These are phyloP conservation scores for Botryotinia convoluta DNA, from an alignment of 2,329 filamentous ascomycete species.

Conservation along the genomic window DNA sequence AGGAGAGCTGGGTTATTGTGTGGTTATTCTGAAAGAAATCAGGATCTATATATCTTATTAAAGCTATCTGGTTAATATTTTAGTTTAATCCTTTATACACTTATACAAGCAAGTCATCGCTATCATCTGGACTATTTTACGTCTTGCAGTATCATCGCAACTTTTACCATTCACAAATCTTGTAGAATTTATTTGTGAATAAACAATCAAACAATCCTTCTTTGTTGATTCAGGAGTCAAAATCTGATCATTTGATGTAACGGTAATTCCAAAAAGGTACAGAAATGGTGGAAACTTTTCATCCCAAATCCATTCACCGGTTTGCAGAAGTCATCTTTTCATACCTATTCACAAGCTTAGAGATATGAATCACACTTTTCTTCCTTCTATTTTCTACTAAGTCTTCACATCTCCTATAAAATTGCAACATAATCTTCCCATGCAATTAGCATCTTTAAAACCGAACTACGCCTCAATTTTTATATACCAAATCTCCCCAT, in stretches of 20 bases:
- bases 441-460: not conserved
- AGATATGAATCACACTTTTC: not conserved
- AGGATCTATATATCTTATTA: not conserved
- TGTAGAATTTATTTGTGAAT: not conserved
- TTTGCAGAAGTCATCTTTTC: not conserved
- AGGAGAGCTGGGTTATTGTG: not conserved
- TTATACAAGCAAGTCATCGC: not conserved
- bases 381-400: not conserved
- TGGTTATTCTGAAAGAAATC: not conserved
- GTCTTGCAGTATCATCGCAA: not conserved
- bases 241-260: not conserved
- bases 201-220: not conserved
- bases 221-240: not conserved
- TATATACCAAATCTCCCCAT: not conserved
- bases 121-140: not conserved
- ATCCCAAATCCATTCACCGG: not conserved
- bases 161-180: not conserved
- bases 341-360: not conserved
- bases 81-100: not conserved
- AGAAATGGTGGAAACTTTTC: not conserved
- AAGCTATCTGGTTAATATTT: not conserved
- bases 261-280: accelerated
- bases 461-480: not conserved
- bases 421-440: no score
- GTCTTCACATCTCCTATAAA: not conserved